Base-by-base conservation (phyloP, 345 rosid genomes). In the Cardamine chenopodiifolia region DNA sequence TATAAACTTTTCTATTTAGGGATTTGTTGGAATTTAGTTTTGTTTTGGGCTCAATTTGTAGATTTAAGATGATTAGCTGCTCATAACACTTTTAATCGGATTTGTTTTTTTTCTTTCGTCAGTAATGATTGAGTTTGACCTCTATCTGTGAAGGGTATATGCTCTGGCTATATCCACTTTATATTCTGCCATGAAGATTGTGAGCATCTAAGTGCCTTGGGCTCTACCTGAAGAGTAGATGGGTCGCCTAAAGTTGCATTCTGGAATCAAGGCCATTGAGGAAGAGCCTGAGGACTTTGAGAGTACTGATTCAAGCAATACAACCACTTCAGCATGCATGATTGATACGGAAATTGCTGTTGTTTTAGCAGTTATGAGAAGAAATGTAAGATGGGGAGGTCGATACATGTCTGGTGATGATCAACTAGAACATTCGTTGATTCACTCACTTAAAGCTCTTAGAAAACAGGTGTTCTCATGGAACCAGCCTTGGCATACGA, bases 371-470 rank as follows among this genome's bases (percentile, higher is more conserved):
- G 89, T 92, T 50, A 92, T 95, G 99, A 88, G 99, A 82, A 90
- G 97, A 86, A 95, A 90, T 81, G 94, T 90, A n/a, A 86, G 94
- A 71, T 95, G 99, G 99, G 97, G 96, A 15, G 94, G 92, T 73
- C 97, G 90, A 50, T 95, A 92, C 60, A 84, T 90, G 86, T 81
- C 97, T 5, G 97, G 97, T 67, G 99, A 95, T 73, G 99, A 92
- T 79, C 98, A 92, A 67, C 82, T 92, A 32, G 99, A 95, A 58
- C 97, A 92, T 77, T 89, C 94, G 28, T 76, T 92, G 78, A 90
- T 95, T 77, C 99, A 88, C 81, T 88, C 96, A 60, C 78, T 95
- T 83, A 95, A 90, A 86, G 83, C 87, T 35, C 80, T 95, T 71
- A 80, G 99, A 75, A 95, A 86, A 62, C 96, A 92, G 79, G 72